phyloP scores from a whole-genome alignment of 176 grass and related monocot genomes.

The Pharus latifolius region DNA sequence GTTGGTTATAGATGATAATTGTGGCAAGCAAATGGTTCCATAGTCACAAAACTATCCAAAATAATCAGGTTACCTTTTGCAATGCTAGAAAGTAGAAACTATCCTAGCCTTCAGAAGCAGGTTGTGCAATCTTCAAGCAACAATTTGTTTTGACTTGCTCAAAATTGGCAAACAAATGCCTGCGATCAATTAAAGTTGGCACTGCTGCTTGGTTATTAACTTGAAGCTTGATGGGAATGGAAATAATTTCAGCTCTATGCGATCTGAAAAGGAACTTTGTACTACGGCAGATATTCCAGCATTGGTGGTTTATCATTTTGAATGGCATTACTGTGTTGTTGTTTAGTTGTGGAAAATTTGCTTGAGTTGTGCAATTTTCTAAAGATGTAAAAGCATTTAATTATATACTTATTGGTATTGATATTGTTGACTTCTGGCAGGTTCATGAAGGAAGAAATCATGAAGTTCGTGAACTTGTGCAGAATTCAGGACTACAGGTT shows the following conservation, averaged over 20 bases:
- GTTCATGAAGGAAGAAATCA: constrained; percentile 98
- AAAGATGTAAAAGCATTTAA: not conserved
- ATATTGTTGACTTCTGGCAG: constrained; percentile 36
- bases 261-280: not conserved
- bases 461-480: constrained; percentile 90
- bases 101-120: not conserved
- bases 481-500: constrained; percentile 84
- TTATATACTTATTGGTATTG: constrained; percentile 1
- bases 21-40: not conserved
- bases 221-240: not conserved
- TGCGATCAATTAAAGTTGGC: not conserved
- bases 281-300: not conserved
- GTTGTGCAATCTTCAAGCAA: not conserved
- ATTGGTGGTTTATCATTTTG: not conserved
- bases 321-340: not conserved
- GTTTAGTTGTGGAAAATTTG: not conserved
- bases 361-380: not conserved
- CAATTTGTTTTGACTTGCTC: not conserved
- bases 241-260: not conserved
- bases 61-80: not conserved
- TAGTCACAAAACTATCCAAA: not conserved
- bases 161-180: not conserved
- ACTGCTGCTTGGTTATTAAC: not conserved
- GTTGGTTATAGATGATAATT: not conserved
- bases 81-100: not conserved